Evolutionary conservation across 129 eudicot genomes (phyloP), one percentile per base, ranked within the genome.

Genomic region (Saussurea involucrata): DNA sequence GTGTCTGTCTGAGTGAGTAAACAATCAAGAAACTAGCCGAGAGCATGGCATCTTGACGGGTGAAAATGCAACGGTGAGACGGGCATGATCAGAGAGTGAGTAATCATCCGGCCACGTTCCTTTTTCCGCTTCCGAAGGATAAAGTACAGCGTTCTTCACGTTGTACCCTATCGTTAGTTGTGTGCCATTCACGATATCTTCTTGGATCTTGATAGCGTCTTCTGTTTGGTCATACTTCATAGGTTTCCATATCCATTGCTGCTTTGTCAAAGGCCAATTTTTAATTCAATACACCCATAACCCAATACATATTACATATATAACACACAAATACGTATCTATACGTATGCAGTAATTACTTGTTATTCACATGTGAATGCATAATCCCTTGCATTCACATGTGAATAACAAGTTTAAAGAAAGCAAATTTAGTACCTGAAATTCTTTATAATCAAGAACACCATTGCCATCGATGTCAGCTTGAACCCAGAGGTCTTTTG

Each of bases 41-140:
- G 61, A 53, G 61, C 61, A n/a, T 18, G 61, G 61, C 61, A 53
- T 53, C 3, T 78, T 80, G 44, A 86, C 80, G 0, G 97, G 93
- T 24, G 97, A 86, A 81, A 92, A 92, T 5, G 85, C 93, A 28
- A 87, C 97, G 3, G 97, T 92, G 15, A 92, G 93, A 8, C 96
- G 88, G n/a, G 97, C 97, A 71, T 92, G 97, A 68, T 92, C 97
- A 22, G 97, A 92, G 61, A 92, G 95, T 8, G 88, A 85, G 80
- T 92, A 92, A 75, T 89, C 93, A 57, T 92, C 93, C 0, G 97
- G 97, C 97, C 97, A 92, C 83, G 58, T 75, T 61, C 97, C 97
- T 78, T 87, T 92, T 86, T 89, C 97, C 4, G 86, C 96, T 87
- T 92, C 93, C 2, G 90, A 78, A 3, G 97, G 97, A 80, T 74